phyloP scores from a whole-genome alignment of 768 basidiomycete species.

The Naganishia antarctica region DNA sequence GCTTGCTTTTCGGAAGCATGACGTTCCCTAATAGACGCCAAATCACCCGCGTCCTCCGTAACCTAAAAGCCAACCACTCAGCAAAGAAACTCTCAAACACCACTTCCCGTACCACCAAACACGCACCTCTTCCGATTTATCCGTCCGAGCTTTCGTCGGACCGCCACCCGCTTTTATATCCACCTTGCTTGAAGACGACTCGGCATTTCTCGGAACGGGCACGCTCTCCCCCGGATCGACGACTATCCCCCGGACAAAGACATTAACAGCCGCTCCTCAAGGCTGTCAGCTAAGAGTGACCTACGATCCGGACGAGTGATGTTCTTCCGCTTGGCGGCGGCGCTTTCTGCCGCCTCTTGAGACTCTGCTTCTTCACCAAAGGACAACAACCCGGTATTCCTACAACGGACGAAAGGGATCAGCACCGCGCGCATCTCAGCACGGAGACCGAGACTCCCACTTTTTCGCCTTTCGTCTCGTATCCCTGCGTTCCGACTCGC shows the following conservation, averaged over 20 bases:
- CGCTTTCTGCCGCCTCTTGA: constrained; percentile 57
- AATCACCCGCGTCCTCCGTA: constrained; percentile 9
- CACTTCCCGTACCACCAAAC: no score
- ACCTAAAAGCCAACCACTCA: background rate
- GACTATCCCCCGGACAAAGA: background rate
- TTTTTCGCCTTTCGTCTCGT: constrained; percentile 75
- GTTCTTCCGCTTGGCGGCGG: constrained; percentile 67
- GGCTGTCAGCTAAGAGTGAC: constrained; percentile 43
- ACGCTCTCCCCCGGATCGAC: constrained; percentile 14
- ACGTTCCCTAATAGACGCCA: constrained; percentile 21
- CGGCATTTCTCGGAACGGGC: background rate
- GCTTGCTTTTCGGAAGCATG: constrained; percentile 23
- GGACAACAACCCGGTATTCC: constrained; percentile 82
- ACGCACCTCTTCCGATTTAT: background rate
- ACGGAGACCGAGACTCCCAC: constrained; percentile 52
- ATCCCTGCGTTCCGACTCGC: constrained; percentile 39
- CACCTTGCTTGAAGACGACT: background rate
- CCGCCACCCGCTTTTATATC: background rate
- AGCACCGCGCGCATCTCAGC: background rate
- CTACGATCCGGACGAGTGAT: constrained; percentile 77
- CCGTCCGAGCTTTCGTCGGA: background rate
- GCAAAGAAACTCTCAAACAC: no score
- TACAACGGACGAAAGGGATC: constrained; percentile 42
- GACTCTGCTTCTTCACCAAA: constrained; percentile 69
- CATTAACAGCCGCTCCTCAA: background rate